Evolutionary conservation across 75 land plant genomes (phyloP).

Genomic region (Cunninghamia lanceolata): DNA sequence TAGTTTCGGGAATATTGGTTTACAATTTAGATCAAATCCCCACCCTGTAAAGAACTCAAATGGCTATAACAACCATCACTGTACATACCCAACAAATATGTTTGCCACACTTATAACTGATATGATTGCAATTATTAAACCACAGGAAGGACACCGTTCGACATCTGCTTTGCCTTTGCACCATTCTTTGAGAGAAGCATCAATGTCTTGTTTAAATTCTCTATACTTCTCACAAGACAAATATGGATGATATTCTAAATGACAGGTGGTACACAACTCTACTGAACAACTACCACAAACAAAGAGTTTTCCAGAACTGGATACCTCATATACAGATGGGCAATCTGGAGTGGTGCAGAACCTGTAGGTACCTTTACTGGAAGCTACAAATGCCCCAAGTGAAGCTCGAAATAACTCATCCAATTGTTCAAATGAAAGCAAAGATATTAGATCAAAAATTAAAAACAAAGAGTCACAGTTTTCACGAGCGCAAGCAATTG

Average conservation of each 20-base stretch:
- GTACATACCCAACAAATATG: conserved; percentile 81
- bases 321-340: conserved; percentile 60
- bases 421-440: conserved; percentile 45
- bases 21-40: too few relatives aligned
- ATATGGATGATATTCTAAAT: conserved; percentile 65
- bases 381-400: conserved; percentile 59
- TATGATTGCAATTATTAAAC: conserved; percentile 65
- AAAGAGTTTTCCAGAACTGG: conserved; percentile 32
- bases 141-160: conserved; percentile 61
- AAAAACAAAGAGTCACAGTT: conserved; percentile 40
- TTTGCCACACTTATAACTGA: conserved; percentile 61
- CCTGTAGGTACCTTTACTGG: conserved; percentile 51
- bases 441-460: conserved; percentile 43
- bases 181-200: conserved; percentile 67
- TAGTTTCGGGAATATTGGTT: too few relatives aligned
- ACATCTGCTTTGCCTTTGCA: conserved; percentile 63
- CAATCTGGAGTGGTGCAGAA: conserved; percentile 87
- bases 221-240: conserved; percentile 61
- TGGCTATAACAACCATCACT: conserved; percentile 65
- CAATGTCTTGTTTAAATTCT: conserved; percentile 74
- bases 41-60: conserved; percentile 37
- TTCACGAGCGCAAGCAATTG: conserved; percentile 47
- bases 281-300: conserved; percentile 61
- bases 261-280: conserved; percentile 70
- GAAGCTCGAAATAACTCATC: conserved; percentile 80